Evolutionary conservation across 768 basidiomycete species (phyloP).

Genomic region (Lactarius akahatsu): DNA sequence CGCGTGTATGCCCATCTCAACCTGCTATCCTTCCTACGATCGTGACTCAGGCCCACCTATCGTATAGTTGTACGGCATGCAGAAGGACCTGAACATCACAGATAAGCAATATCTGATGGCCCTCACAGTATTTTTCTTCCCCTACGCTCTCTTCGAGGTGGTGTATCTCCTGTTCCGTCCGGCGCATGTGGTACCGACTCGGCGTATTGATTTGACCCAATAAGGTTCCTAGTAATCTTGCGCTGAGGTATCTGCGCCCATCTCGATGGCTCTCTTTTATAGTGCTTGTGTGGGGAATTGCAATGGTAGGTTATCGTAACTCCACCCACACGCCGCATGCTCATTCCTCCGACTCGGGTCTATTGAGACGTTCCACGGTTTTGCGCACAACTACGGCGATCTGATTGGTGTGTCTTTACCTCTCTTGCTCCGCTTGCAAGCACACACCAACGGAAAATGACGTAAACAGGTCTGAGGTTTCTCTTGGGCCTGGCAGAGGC

Average conservation of each 20-base stretch:
- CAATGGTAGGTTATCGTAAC: slow-evolving; percentile 38
- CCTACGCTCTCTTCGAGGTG: slow-evolving; percentile 70
- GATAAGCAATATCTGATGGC: slow-evolving; percentile 68
- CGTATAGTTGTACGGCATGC: slow-evolving; percentile 56
- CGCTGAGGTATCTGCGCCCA: slow-evolving; percentile 58
- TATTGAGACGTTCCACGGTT: slow-evolving; percentile 59
- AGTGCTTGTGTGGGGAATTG: slow-evolving; percentile 43
- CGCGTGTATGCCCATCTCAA: slow-evolving; percentile 47
- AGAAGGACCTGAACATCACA: slow-evolving; percentile 54
- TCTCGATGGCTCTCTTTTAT: slow-evolving; percentile 60
- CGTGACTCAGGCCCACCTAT: background rate
- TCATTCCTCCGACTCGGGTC: background rate
- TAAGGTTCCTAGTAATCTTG: slow-evolving; percentile 63
- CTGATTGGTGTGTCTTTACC: slow-evolving; percentile 49
- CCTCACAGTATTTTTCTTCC: slow-evolving; percentile 74
- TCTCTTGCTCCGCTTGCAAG: background rate
- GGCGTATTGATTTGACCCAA: background rate
- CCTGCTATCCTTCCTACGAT: background rate
- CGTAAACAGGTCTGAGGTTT: slow-evolving; percentile 53
- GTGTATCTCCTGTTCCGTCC: slow-evolving; percentile 27
- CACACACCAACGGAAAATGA: background rate
- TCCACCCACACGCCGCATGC: background rate
- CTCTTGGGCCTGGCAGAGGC: slow-evolving; percentile 58
- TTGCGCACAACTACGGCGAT: slow-evolving; percentile 58
- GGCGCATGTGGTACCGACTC: slow-evolving; percentile 1